Evolutionary conservation across 2,329 filamentous ascomycete genomes (phyloP).

Genomic region (Claviceps quebecensis): DNA sequence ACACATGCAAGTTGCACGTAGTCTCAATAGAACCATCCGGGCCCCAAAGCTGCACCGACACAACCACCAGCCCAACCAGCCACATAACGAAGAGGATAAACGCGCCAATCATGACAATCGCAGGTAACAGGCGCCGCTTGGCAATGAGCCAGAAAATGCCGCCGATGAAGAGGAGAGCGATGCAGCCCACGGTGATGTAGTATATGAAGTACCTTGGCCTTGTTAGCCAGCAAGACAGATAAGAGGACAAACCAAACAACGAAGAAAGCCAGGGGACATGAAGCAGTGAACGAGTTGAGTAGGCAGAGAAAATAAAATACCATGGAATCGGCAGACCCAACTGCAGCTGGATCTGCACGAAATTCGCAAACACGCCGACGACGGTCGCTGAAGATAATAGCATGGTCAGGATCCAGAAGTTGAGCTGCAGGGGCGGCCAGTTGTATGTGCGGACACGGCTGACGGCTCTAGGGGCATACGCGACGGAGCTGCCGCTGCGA

Average conservation of each 20-base stretch:
- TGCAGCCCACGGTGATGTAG: conserved; percentile 42
- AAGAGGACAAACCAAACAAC: not conserved
- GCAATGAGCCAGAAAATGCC: conserved; percentile 49
- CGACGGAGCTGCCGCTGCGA: conserved; percentile 24
- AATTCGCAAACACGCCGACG: conserved; percentile 46
- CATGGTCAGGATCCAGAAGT: conserved; percentile 55
- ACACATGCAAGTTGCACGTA: conserved; percentile 46
- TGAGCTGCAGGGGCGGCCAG: conserved; percentile 54
- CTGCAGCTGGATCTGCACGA: conserved; percentile 44
- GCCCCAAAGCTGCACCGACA: conserved; percentile 50
- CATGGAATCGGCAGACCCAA: conserved; percentile 43
- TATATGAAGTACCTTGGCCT: conserved; percentile 50
- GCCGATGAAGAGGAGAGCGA: conserved; percentile 53
- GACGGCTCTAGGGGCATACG: conserved; percentile 28
- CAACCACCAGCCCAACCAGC: conserved; percentile 49
- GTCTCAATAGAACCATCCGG: conserved; percentile 42
- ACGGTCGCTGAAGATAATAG: conserved; percentile 43
- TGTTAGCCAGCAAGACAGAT: not conserved
- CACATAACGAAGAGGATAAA: conserved; percentile 56
- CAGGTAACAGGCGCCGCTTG: conserved; percentile 44
- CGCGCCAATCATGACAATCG: conserved; percentile 48
- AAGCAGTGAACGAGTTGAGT: too few species aligned
- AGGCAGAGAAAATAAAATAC: conserved; percentile 20
- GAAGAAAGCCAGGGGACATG: not conserved
- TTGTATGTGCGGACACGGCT: conserved; percentile 45